A percentile compares a stretch with the other conserved stretches of the same genome.
These are phyloP conservation scores for Prinsepia uniflora DNA, from an alignment of 306 rosid species.

Conservation along the genomic window DNA sequence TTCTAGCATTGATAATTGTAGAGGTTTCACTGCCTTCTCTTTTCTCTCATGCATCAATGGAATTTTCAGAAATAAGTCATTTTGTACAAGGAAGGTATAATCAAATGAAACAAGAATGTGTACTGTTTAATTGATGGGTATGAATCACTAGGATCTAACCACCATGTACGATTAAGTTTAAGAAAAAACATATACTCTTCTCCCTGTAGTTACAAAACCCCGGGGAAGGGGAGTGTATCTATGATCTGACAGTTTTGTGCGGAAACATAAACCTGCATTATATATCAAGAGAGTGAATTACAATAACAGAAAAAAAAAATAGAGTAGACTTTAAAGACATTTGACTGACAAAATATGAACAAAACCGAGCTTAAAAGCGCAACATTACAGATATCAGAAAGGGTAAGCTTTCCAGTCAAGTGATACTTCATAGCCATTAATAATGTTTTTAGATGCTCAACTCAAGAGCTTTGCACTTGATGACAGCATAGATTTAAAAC, in stretches of 20 bases:
- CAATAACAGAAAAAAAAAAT: not conserved
- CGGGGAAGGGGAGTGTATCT: not conserved
- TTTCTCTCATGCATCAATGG: not conserved
- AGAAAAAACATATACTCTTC: not conserved
- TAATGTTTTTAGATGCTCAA: not conserved
- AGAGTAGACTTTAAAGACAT: not conserved
- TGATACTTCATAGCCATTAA: not conserved
- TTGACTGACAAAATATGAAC: not conserved
- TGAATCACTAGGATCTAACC: slow-evolving; percentile 1
- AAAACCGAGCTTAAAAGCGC: not conserved
- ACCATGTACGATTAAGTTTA: not conserved
- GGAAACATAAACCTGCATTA: slow-evolving; percentile 12
- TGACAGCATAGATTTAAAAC: not conserved
- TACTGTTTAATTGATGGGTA: not conserved
- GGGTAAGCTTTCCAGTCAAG: not conserved
- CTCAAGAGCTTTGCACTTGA: not conserved
- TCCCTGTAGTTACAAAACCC: not conserved
- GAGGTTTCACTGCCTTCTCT: too few species aligned
- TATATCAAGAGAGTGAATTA: not conserved
- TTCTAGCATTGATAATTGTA: too few species aligned
- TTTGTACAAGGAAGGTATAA: not conserved
- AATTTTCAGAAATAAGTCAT: not conserved
- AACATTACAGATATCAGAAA: not conserved
- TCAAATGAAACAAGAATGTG: not conserved
- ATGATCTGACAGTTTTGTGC: not conserved